phyloP scores from a whole-genome alignment of 2,329 filamentous ascomycete genomes.

The Neodidymelliopsis sp. region DNA sequence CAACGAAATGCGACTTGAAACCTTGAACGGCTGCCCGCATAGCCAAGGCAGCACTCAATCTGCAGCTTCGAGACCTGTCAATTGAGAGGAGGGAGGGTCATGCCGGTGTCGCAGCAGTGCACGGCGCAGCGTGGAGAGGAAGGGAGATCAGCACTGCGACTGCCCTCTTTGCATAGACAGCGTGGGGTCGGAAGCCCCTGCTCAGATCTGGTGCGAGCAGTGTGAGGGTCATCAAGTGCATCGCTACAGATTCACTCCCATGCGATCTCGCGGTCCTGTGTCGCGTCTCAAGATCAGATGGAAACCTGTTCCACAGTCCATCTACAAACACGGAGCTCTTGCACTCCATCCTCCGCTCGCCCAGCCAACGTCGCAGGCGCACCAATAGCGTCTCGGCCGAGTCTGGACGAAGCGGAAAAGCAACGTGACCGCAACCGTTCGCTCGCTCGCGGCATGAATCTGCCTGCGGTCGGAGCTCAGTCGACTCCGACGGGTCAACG shows the following conservation, averaged over 20 bases:
- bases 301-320: slow-evolving; percentile 5
- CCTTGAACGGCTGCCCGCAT: not conserved
- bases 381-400: slow-evolving; percentile 21
- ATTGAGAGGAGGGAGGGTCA: slow-evolving; percentile 8
- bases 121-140: slow-evolving; percentile 17
- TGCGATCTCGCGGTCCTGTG: slow-evolving; percentile 4
- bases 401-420: slow-evolving; percentile 31
- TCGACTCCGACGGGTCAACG: slow-evolving; percentile 16
- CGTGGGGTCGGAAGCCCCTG: slow-evolving; percentile 26
- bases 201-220: slow-evolving; percentile 18
- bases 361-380: slow-evolving; percentile 1
- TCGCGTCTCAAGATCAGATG: slow-evolving; percentile 8
- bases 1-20: slow-evolving; percentile 1
- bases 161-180: slow-evolving; percentile 19
- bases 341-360: slow-evolving; percentile 21
- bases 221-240: slow-evolving; percentile 16
- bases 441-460: slow-evolving; percentile 4
- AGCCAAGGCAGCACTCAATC: slow-evolving; percentile 6
- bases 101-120: slow-evolving; percentile 11
- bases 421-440: slow-evolving; percentile 15
- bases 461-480: slow-evolving; percentile 13
- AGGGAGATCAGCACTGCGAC: slow-evolving; percentile 27
- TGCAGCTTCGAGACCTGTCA: slow-evolving; percentile 9
- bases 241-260: not conserved
- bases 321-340: slow-evolving; percentile 16